phyloP scores from a whole-genome alignment of 345 rosid genomes.

The Eucalyptus melliodora region DNA sequence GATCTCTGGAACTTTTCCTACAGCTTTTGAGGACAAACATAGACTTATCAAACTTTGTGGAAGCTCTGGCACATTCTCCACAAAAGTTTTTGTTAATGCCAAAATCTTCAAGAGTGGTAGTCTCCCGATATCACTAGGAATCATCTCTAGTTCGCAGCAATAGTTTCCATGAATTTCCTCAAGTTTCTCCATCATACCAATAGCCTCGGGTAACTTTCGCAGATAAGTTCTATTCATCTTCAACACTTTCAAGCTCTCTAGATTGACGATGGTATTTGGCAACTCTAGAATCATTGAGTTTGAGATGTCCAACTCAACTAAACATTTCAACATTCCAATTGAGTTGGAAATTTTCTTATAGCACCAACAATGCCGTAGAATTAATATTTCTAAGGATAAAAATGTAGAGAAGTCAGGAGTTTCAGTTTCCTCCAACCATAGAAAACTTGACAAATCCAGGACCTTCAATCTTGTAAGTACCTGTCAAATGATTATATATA shows the following conservation, averaged over 20 bases:
- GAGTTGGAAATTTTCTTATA: accelerated
- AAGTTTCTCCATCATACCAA: background rate
- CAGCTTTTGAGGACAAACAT: accelerated
- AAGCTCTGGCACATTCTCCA: background rate
- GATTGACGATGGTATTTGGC: background rate
- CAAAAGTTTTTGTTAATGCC: accelerated
- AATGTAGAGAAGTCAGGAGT: background rate
- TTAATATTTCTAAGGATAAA: background rate
- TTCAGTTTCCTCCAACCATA: accelerated
- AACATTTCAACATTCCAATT: background rate
- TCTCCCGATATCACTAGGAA: background rate
- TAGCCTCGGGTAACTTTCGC: background rate
- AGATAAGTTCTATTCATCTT: accelerated
- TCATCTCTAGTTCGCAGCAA: accelerated
- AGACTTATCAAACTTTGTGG: background rate
- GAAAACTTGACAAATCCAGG: accelerated
- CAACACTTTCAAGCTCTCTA: background rate
- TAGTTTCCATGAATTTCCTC: accelerated
- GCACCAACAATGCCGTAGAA: accelerated
- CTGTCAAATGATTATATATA: background rate
- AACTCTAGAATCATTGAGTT: accelerated
- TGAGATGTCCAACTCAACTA: background rate
- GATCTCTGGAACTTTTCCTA: background rate
- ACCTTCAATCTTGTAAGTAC: background rate
- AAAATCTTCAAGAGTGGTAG: background rate